Evolutionary conservation across 768 basidiomycete species (phyloP), one percentile per base, ranked within the genome.

Genomic region (Clitopilus hobsonii): DNA sequence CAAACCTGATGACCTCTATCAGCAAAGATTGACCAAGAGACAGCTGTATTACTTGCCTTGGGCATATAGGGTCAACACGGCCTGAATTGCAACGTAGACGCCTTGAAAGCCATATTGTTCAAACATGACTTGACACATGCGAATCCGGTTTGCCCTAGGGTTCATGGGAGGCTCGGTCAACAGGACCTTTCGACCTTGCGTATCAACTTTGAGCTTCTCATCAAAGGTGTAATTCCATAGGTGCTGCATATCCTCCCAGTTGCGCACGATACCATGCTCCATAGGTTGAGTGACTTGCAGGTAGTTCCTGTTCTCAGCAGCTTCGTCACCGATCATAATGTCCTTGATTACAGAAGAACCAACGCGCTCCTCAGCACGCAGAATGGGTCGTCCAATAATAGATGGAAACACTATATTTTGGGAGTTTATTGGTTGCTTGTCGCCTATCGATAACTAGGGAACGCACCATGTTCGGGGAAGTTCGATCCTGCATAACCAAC

Each of bases 141-240:
- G 77, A 70, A 94, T 87, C 64, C 97, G 72, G 71, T 99, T 98
- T 59, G 73, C 87, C 67, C 87, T 92, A 2, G 97, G 97, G 72
- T 99, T 98, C 97, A 98, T 98, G 25, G 97, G 97, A 14, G 97
- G 97, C 71, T 99, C 97, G 0, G 97, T 99, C 63, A 99, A 79
- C 58, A 99, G 71, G 32, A 99, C 82, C 74, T 98, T 99, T 58
- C 83, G 78, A 0, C 93, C 97, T 23, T 77, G 75, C 38, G 95
- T 87, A 65, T 98, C 88, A 59, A 98, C 78, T 65, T 85, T 82
- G 61, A 99, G 83, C 74, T 98, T 98, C 76, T 97, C 94, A 62
- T 91, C 77, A 68, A 99, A 99, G 0, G 97, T 99, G 72, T 98
- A 98, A 70, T 99, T 86, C 97, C 97, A 99, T 16, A 98, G 80